A percentile compares a stretch with the other conserved stretches of the same genome.
phyloP scores from a whole-genome alignment of 1,284 basidiomycete species.

The Apiotrichum porosum region DNA sequence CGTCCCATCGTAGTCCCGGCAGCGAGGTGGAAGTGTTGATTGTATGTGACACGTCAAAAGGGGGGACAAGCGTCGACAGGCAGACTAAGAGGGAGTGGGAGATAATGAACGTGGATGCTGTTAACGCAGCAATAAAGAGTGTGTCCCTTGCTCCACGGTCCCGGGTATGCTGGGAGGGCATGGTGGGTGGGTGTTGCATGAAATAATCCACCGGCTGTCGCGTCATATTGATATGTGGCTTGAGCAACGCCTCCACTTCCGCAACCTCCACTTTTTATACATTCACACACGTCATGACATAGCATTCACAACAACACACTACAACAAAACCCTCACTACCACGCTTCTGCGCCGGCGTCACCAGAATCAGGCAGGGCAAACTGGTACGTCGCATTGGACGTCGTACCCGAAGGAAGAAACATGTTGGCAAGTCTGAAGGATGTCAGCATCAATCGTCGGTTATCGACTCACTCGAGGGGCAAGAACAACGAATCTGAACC shows the following conservation, averaged over 20 bases:
- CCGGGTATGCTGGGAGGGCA: too few species aligned
- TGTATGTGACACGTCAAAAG: conserved; percentile 38
- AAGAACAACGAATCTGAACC: conserved; percentile 84
- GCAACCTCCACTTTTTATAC: background rate
- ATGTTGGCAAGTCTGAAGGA: conserved; percentile 42
- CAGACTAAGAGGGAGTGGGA: conserved; percentile 15
- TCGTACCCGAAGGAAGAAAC: conserved; percentile 40
- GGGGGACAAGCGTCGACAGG: conserved; percentile 10
- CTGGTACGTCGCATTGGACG: conserved; percentile 30
- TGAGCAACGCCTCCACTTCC: too few species aligned
- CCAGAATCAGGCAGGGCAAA: conserved; percentile 41
- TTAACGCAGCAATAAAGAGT: background rate
- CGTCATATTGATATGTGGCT: too few species aligned
- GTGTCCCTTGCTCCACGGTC: too few species aligned
- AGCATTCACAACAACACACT: too few species aligned
- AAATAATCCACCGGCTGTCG: too few species aligned
- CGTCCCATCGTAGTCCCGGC: conserved; percentile 74
- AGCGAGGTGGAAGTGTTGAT: conserved; percentile 1
- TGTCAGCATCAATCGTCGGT: background rate
- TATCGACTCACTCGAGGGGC: conserved; percentile 47
- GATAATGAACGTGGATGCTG: conserved; percentile 1
- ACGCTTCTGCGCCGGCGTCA: conserved; percentile 46
- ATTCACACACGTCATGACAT: too few species aligned
- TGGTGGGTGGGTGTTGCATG: too few species aligned
- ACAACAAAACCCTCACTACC: conserved; percentile 37